Conservation (phyloP, 225 moss, liverwort and hornwort genomes). For the Pleurozium schreberi region DNA sequence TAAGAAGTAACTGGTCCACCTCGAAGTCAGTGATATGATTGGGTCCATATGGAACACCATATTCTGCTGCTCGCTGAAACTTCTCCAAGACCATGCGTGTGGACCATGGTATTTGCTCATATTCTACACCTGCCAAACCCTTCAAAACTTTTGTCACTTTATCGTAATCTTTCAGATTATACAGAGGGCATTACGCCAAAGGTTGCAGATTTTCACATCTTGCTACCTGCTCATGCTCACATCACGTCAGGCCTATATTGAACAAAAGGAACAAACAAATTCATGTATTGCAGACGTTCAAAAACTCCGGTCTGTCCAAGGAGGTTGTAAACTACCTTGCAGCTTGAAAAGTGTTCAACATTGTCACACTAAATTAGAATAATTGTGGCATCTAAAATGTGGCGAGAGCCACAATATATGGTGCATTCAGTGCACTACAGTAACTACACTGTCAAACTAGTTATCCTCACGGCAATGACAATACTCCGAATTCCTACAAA, state of each 20-base stretch:
- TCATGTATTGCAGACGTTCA: background rate
- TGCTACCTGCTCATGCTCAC: conserved; percentile 8
- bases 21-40: conserved; percentile 6
- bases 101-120: conserved; percentile 41
- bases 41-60: background rate
- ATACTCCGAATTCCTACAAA: too few relatives aligned
- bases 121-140: conserved; percentile 16
- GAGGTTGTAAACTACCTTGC: background rate
- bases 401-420: background rate
- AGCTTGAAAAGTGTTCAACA: background rate
- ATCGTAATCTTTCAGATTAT: conserved; percentile 30
- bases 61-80: conserved; percentile 8
- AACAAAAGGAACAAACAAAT: background rate
- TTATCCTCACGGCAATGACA: background rate
- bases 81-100: conserved; percentile 49
- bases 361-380: background rate
- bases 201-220: conserved; percentile 25
- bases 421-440: background rate
- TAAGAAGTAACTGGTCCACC: conserved; percentile 21
- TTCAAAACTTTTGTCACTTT: conserved; percentile 28
- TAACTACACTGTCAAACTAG: background rate
- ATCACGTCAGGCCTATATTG: background rate
- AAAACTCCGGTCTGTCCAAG: background rate
- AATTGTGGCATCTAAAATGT: background rate
- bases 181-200: conserved; percentile 10